Conservation (phyloP, 202 grass and related monocot species). For the Elaeis oleifera region DNA sequence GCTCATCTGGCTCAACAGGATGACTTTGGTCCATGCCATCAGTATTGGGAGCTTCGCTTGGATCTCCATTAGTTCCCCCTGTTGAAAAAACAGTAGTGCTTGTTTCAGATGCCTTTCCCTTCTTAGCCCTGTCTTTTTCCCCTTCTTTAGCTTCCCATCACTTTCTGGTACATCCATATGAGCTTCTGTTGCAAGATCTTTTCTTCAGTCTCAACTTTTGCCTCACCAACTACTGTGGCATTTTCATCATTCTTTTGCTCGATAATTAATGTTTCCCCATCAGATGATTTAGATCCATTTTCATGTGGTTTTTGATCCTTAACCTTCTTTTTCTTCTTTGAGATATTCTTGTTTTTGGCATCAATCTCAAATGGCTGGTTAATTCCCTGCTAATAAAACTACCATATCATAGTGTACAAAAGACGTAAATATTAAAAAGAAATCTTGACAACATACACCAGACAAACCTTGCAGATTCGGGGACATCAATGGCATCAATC, state of each 20-base stretch:
- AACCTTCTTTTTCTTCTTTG: constrained; percentile 52
- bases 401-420: not conserved
- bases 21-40: not conserved
- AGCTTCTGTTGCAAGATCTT: not conserved
- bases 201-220: constrained; percentile 37
- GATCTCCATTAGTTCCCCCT: constrained; percentile 28
- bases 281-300: not conserved
- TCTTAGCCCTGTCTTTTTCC: constrained; percentile 48
- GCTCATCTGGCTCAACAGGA: not conserved
- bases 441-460: not conserved
- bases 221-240: constrained; percentile 13
- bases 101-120: constrained; percentile 24
- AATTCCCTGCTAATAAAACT: constrained; percentile 10
- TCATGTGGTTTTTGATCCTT: constrained; percentile 26
- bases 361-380: constrained; percentile 17
- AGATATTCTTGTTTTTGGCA: constrained; percentile 18
- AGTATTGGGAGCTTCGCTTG: constrained; percentile 20
- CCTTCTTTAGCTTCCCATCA: constrained; percentile 26
- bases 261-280: not conserved
- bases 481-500: constrained; percentile 27
- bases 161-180: constrained; percentile 19
- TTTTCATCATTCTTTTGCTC: constrained; percentile 1
- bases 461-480: constrained; percentile 35
- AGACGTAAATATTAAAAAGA: not conserved
- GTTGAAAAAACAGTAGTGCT: constrained; percentile 18